These are phyloP conservation scores for Staphylotrichum longicolle DNA, from an alignment of 495 filamentous ascomycete genomes.

Conservation along the genomic window DNA sequence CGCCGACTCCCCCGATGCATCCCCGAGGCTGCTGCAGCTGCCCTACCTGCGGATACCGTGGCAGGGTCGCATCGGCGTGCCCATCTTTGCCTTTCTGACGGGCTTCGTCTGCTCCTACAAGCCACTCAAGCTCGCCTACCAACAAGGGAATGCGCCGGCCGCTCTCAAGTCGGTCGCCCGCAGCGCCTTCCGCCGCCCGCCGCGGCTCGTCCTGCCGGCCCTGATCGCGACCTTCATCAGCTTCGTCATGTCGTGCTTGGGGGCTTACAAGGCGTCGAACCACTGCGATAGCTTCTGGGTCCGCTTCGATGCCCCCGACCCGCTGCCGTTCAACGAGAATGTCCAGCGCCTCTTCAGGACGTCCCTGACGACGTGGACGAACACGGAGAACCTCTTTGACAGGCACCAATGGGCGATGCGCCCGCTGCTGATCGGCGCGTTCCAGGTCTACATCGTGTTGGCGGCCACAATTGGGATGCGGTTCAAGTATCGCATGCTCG, in stretches of 20 bases:
- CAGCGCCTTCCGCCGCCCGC: constrained; percentile 62
- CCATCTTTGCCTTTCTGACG: constrained; percentile 64
- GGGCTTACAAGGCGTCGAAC: constrained; percentile 56
- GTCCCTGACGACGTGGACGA: constrained; percentile 57
- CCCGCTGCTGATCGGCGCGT: constrained; percentile 58
- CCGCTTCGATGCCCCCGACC: constrained; percentile 49
- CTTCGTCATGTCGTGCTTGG: constrained; percentile 54
- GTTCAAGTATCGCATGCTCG: constrained; percentile 54
- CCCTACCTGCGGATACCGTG: constrained; percentile 61
- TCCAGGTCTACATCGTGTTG: constrained; percentile 60
- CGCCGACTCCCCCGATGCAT: constrained; percentile 43
- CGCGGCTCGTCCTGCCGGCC: constrained; percentile 59
- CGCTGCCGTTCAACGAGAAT: constrained; percentile 34
- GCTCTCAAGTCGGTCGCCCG: constrained; percentile 57
- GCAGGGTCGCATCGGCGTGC: constrained; percentile 63
- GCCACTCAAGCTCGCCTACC: constrained; percentile 56
- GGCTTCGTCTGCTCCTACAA: constrained; percentile 67
- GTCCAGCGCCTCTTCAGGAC: constrained; percentile 44
- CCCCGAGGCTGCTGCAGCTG: constrained; percentile 55
- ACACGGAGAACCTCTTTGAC: constrained; percentile 58
- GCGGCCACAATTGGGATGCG: constrained; percentile 57
- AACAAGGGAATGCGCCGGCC: constrained; percentile 50
- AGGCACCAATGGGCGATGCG: constrained; percentile 65
- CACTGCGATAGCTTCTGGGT: constrained; percentile 60
- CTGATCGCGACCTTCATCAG: constrained; percentile 59